These are phyloP conservation scores for Escallonia rubra DNA, from an alignment of 129 eudicot species.

Conservation along the genomic window DNA sequence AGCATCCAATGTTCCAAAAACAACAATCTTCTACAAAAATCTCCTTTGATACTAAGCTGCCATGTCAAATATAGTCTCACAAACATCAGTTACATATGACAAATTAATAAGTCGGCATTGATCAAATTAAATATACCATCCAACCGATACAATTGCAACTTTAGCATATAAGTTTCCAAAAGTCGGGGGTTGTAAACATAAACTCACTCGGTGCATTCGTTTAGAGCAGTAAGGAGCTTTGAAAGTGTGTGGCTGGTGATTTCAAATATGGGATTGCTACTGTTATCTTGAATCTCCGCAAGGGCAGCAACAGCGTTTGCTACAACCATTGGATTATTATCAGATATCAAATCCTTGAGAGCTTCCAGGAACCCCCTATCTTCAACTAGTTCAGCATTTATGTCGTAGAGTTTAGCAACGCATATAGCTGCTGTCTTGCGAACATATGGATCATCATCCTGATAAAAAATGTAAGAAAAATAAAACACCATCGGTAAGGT, in stretches of 20 bases:
- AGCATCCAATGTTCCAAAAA: too few relatives aligned
- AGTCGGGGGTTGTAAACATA: conserved; percentile 1
- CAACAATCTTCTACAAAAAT: too few relatives aligned
- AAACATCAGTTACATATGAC: background rate
- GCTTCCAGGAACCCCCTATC: conserved; percentile 97
- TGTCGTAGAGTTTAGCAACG: conserved; percentile 97
- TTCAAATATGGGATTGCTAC: conserved; percentile 73
- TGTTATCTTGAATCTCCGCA: conserved; percentile 95
- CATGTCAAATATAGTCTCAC: background rate
- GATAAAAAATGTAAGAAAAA: conserved; percentile 8
- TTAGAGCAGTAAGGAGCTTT: conserved; percentile 96
- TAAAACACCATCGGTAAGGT: background rate
- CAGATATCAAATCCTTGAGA: conserved; percentile 95
- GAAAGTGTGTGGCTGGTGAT: conserved; percentile 83
- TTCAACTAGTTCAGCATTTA: conserved; percentile 96
- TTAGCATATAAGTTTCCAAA: background rate
- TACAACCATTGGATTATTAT: conserved; percentile 99
- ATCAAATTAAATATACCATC: background rate
- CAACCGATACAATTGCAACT: background rate
- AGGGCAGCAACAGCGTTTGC: conserved; percentile 99
- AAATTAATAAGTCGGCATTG: background rate
- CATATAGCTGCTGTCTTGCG: conserved; percentile 99
- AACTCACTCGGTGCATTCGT: conserved; percentile 99
- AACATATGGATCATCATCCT: conserved; percentile 99
- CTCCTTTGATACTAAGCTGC: background rate